These are phyloP conservation scores for Eremothecium coryli DNA, from an alignment of 1,139 yeast genomes.

Conservation along the genomic window DNA sequence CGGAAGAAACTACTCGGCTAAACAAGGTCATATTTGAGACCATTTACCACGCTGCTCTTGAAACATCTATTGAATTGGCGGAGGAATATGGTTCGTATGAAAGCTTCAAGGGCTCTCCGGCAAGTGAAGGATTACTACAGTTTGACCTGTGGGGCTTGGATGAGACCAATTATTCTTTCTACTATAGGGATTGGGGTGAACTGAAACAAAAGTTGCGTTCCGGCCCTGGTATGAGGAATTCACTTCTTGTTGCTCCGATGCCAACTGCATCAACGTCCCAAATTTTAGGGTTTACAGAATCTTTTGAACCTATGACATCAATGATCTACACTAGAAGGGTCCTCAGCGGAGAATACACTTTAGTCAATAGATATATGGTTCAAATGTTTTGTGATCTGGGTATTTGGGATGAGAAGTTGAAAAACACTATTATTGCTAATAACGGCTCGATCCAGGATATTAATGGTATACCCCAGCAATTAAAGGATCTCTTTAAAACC, in stretches of 20 bases:
- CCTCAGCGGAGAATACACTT: conserved; percentile 78
- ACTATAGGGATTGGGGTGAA: conserved; percentile 62
- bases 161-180: conserved; percentile 20
- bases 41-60: conserved; percentile 78
- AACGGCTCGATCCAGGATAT: conserved; percentile 83
- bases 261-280: conserved; percentile 96
- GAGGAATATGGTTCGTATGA: conserved; percentile 53
- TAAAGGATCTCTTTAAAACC: conserved; percentile 77
- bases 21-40: conserved; percentile 82
- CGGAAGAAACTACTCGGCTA: conserved; percentile 58
- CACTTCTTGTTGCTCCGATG: conserved; percentile 84
- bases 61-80: conserved; percentile 71
- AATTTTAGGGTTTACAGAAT: conserved; percentile 78
- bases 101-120: conserved; percentile 69
- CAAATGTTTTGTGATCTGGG: conserved; percentile 76
- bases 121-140: conserved; percentile 67
- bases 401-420: conserved; percentile 70
- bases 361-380: conserved; percentile 74
- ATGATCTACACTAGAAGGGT: conserved; percentile 81
- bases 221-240: conserved; percentile 62
- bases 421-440: conserved; percentile 63
- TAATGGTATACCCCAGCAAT: conserved; percentile 61
- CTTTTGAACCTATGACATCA: conserved; percentile 86
- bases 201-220: conserved; percentile 49
- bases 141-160: conserved; percentile 63